Conservation (phyloP, 768 basidiomycete genomes). For the Scleroderma bovista region DNA sequence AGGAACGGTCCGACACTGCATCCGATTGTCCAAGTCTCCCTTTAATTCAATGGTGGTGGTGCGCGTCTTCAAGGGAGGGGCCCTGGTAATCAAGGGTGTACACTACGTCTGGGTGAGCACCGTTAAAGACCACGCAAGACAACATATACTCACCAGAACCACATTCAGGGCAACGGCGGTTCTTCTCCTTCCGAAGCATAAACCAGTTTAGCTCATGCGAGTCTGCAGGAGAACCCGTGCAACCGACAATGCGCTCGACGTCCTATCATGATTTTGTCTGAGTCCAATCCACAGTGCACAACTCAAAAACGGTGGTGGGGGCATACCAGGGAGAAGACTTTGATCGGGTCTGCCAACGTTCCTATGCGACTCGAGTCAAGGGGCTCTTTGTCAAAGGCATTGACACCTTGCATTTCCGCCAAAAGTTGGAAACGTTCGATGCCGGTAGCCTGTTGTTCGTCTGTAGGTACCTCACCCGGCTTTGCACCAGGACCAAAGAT, state of each 20-base stretch:
- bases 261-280: conserved; percentile 50
- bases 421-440: conserved; percentile 92
- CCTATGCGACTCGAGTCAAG: conserved; percentile 83
- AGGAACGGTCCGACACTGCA: no score
- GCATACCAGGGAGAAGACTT: conserved; percentile 81
- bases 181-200: conserved; percentile 55
- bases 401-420: conserved; percentile 81
- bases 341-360: conserved; percentile 81
- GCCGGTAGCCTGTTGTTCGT: conserved; percentile 91
- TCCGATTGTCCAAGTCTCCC: background rate
- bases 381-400: conserved; percentile 85
- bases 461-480: conserved; percentile 71
- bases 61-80: conserved; percentile 41
- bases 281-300: no score
- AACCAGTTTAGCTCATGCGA: conserved; percentile 94
- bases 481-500: conserved; percentile 71
- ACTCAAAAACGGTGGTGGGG: no score
- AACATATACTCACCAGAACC: conserved; percentile 66
- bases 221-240: conserved; percentile 92
- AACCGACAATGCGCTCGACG: conserved; percentile 80
- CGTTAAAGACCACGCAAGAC: background rate
- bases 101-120: conserved; percentile 36
- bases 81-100: conserved; percentile 74
- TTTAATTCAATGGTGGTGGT: conserved; percentile 37
- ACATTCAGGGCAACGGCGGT: conserved; percentile 85